Conservation (phyloP, 148 eudicot genomes). For the Arbutus unedo region DNA sequence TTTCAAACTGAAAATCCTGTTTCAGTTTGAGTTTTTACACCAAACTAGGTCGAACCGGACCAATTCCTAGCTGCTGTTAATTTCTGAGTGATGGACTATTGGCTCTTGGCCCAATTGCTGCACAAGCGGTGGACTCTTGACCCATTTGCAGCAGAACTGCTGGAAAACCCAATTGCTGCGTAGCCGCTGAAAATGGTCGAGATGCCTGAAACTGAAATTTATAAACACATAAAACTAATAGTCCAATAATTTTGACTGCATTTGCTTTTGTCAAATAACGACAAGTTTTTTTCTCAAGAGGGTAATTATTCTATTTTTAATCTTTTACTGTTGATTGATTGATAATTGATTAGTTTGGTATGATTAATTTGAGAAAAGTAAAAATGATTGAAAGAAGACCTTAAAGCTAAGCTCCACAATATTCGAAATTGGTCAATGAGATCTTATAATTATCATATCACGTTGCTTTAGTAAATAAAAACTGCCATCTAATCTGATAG, state of each 20-base stretch:
- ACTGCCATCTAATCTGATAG: neutral
- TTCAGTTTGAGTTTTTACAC: no score
- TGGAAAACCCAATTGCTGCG: neutral
- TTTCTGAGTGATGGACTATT: no score
- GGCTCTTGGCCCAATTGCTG: no score
- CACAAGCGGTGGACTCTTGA: neutral
- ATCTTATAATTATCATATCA: neutral
- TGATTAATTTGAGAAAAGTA: neutral
- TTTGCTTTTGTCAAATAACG: neutral
- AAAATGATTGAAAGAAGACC: neutral
- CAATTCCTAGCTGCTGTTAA: no score
- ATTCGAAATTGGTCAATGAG: neutral
- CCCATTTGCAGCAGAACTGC: neutral
- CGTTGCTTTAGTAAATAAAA: neutral
- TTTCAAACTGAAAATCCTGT: no score
- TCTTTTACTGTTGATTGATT: neutral
- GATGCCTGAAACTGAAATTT: neutral
- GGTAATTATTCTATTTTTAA: neutral
- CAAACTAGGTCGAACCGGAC: no score
- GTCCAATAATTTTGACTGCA: neutral
- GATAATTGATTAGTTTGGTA: neutral
- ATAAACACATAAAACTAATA: no score
- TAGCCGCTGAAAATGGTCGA: neutral
- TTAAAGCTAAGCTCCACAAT: neutral
- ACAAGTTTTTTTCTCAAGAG: neutral